phyloP scores from a whole-genome alignment of 108 stramenopile genomes.

The Stephanodiscus triporus region DNA sequence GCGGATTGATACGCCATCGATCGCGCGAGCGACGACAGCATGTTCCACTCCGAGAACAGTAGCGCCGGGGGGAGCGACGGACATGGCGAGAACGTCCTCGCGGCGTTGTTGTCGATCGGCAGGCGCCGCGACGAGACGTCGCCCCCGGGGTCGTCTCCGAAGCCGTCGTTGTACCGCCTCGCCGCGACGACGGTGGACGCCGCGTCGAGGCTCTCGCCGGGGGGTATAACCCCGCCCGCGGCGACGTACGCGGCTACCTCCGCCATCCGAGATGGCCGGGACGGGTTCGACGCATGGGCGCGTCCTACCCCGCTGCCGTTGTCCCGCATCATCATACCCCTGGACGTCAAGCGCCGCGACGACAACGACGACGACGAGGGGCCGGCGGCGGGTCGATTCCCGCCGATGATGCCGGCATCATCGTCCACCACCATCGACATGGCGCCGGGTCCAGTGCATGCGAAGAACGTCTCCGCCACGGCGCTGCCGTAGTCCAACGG shows the following conservation, averaged over 20 bases:
- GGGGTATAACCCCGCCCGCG: slow-evolving; percentile 30
- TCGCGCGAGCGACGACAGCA: slow-evolving; percentile 20
- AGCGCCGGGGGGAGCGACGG: slow-evolving; percentile 12
- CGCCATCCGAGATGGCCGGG: slow-evolving; percentile 2
- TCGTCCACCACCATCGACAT: slow-evolving; percentile 35
- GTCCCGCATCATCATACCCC: background rate
- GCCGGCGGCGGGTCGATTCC: background rate
- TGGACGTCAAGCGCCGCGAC: background rate
- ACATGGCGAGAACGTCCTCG: slow-evolving; percentile 29
- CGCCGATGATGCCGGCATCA: background rate
- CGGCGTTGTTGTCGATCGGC: background rate
- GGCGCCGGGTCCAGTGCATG: slow-evolving; percentile 37
- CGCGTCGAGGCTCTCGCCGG: slow-evolving; percentile 8
- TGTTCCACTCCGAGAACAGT: slow-evolving; percentile 33
- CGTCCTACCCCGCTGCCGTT: background rate
- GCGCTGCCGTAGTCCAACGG: slow-evolving; percentile 42
- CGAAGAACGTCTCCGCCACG: slow-evolving; percentile 37
- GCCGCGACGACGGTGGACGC: slow-evolving; percentile 7
- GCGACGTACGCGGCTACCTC: slow-evolving; percentile 43
- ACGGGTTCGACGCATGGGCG: background rate
- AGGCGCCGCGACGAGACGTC: slow-evolving; percentile 10
- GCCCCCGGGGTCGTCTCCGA: slow-evolving; percentile 1
- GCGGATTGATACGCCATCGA: slow-evolving; percentile 43
- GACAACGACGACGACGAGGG: too few species aligned
- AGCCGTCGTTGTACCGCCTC: background rate